These are phyloP conservation scores for Excoecaria agallocha DNA, from an alignment of 345 rosid species.

Conservation along the genomic window DNA sequence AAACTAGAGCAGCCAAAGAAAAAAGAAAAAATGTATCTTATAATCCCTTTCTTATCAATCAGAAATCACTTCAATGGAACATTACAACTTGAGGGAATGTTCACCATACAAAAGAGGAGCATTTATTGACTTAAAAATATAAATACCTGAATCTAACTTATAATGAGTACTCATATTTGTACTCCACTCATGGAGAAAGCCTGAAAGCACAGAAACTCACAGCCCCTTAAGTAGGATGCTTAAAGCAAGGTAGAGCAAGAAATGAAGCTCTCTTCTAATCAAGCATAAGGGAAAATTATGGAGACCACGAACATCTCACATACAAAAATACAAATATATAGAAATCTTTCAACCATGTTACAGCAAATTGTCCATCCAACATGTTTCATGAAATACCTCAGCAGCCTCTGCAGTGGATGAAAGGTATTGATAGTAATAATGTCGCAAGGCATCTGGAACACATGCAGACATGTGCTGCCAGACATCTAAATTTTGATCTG, in stretches of 20 bases:
- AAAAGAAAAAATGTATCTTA: background rate
- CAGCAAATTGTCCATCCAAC: slow-evolving; percentile 19
- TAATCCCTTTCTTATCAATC: background rate
- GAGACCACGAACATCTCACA: background rate
- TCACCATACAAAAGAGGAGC: background rate
- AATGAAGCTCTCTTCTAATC: background rate
- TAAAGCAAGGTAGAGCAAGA: background rate
- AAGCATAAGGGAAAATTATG: background rate
- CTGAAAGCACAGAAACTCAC: background rate
- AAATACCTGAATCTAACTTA: background rate
- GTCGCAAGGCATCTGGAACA: slow-evolving; percentile 92
- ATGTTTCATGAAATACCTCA: slow-evolving; percentile 50
- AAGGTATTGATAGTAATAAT: slow-evolving; percentile 93
- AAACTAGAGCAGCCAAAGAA: background rate
- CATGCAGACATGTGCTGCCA: slow-evolving; percentile 84
- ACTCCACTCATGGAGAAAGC: background rate
- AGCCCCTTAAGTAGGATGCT: background rate
- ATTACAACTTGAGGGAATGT: background rate
- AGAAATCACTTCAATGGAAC: background rate
- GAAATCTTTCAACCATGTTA: slow-evolving; percentile 3
- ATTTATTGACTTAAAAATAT: no score
- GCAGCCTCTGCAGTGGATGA: slow-evolving; percentile 95
- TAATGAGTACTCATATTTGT: background rate
- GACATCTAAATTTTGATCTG: slow-evolving; percentile 84
- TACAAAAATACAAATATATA: slow-evolving; percentile 1